Evolutionary conservation across 768 basidiomycete genomes (phyloP).

Genomic region (Pulveroboletus sp.): DNA sequence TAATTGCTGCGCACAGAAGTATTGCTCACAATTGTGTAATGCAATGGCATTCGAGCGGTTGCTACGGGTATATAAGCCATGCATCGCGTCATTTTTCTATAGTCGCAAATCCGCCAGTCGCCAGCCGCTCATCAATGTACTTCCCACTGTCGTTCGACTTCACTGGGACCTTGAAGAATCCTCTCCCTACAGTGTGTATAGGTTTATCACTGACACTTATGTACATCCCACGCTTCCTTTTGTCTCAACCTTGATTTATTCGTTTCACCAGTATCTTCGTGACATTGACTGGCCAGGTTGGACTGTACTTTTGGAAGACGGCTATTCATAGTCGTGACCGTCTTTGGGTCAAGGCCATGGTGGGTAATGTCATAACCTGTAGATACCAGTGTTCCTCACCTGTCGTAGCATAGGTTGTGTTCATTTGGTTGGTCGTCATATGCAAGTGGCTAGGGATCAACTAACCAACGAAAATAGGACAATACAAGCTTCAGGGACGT

Average conservation of each 20-base stretch:
- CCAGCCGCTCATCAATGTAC: constrained; percentile 3
- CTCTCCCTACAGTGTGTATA: constrained; percentile 3
- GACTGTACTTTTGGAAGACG: constrained; percentile 19
- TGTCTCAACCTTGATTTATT: neutral
- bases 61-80: constrained; percentile 13
- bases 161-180: constrained; percentile 4
- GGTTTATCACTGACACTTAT: constrained; percentile 12
- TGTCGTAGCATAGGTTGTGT: constrained; percentile 9
- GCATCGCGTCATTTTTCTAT: neutral
- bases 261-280: constrained; percentile 10
- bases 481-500: constrained; percentile 16
- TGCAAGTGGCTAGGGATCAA: neutral
- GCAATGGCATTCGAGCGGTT: neutral
- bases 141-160: neutral
- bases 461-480: constrained; percentile 16
- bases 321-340: constrained; percentile 13
- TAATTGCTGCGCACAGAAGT: no score
- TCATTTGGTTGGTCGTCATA: constrained; percentile 18
- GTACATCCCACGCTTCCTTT: constrained; percentile 1
- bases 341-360: constrained; percentile 20
- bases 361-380: constrained; percentile 1
- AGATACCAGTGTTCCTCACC: neutral
- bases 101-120: neutral
- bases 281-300: constrained; percentile 22
- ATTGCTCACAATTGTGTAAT: no score